Base-by-base conservation (phyloP, 2,329 filamentous ascomycete genomes). In the Cladophialophora bantiana region DNA sequence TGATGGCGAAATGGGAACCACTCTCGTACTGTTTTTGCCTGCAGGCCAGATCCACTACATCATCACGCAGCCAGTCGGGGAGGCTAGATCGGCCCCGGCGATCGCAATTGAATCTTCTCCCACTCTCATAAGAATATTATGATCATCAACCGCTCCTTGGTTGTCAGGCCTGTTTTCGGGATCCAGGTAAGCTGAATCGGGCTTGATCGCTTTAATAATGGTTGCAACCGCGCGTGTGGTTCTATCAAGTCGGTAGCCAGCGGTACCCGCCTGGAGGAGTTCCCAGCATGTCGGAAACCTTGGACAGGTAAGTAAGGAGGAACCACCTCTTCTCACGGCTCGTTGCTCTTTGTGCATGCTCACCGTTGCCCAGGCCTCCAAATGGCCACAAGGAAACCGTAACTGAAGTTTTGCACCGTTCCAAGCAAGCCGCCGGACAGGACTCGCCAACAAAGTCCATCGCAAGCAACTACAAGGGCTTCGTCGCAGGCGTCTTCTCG, bases 401-500 rank as follows among this genome's bases (percentile, higher is more conserved):
- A 6, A 31, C 60, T 9, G 20, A 35, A 18, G 35, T 45, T n/a
- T 20, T 38, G 48, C 34, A 7, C 35, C 20, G 20, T 5, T 15
- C 35, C 18, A 20, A 63, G 20, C 18, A 61, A 9, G 32, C 45
- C 26, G 38, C 20, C 10, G 31, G 7, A 7, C 54, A 45, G 40
- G 40, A 66, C 36, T 52, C 57, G 36, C 50, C 42, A 13, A 59
- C 61, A 45, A 63, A 58, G 48, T 64, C 65, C 26, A 9, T 66
- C 10, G 58, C 55, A 67, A 77, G 75, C 72, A 90, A 91, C 77
- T 98, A 97, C 83, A 94, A 92, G 75, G 95, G 94, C n/a, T 99
- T 98, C 77, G 92, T 97, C 34, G 95, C 92, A 0, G 95, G 95
- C n/a, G 88, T 97, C 6, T 97, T 97, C 77, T 96, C 92, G 42